phyloP scores from a whole-genome alignment of 139 green algal genomes.

The Parachlorella kessleri region DNA sequence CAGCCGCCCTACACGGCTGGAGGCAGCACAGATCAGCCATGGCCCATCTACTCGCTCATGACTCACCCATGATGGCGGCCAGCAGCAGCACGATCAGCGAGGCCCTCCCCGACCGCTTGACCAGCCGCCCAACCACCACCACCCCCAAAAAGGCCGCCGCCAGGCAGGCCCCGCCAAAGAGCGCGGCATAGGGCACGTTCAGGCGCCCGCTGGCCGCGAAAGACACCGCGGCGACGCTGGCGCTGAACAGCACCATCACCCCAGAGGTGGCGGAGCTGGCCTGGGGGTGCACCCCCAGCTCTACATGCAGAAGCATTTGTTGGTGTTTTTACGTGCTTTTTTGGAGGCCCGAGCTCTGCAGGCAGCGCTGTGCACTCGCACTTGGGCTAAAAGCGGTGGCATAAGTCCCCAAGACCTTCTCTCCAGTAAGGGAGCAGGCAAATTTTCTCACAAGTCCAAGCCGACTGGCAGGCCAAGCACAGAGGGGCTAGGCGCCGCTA shows the following conservation, averaged over 20 bases:
- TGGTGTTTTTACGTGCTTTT: too few species aligned
- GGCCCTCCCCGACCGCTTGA: slow-evolving; percentile 16
- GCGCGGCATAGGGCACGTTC: slow-evolving; percentile 20
- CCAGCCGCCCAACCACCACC: background rate
- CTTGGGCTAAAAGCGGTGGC: too few species aligned
- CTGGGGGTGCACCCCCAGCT: slow-evolving; percentile 38
- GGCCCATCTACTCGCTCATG: too few species aligned
- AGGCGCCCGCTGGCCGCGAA: slow-evolving; percentile 42
- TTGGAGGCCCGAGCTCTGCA: too few species aligned
- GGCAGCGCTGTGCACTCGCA: too few species aligned
- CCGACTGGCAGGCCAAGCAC: too few species aligned
- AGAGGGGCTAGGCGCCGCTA: too few species aligned
- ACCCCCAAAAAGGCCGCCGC: slow-evolving; percentile 12
- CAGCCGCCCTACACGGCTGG: too few species aligned
- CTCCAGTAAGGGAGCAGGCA: too few species aligned
- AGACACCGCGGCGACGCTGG: slow-evolving; percentile 30
- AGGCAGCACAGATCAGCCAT: too few species aligned
- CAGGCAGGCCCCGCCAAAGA: slow-evolving; percentile 10
- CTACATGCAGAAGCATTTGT: background rate
- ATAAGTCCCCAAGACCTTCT: too few species aligned
- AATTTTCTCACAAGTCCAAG: too few species aligned
- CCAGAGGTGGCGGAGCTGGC: slow-evolving; percentile 41
- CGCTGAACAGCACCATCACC: slow-evolving; percentile 56
- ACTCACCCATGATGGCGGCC: slow-evolving; percentile 27
- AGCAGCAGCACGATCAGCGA: slow-evolving; percentile 42